These are phyloP conservation scores for Cryptococcus jaspeensis DNA, from an alignment of 1,284 basidiomycete genomes.

Conservation along the genomic window DNA sequence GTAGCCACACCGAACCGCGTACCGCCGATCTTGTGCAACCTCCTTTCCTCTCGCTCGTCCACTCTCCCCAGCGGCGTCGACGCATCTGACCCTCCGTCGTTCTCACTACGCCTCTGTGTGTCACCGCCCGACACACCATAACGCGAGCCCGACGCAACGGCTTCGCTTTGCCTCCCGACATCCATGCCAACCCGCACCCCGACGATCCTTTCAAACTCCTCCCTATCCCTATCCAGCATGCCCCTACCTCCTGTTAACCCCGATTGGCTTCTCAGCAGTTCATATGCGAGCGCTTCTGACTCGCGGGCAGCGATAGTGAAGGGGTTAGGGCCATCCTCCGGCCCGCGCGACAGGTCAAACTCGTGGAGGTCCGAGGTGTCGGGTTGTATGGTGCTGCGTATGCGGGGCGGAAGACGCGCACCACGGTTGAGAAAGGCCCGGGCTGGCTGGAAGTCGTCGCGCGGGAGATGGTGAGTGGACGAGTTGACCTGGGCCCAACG, in stretches of 20 bases:
- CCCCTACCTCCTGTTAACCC: slow-evolving; percentile 14
- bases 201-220: slow-evolving; percentile 25
- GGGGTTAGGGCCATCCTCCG: no score
- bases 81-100: no score
- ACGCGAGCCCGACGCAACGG: no score
- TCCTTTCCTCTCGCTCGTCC: slow-evolving; percentile 23
- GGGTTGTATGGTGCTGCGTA: no score
- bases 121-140: no score
- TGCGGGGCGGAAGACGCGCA: no score
- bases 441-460: neutral
- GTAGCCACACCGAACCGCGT: slow-evolving; percentile 44
- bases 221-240: slow-evolving; percentile 12
- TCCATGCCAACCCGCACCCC: slow-evolving; percentile 20
- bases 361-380: no score
- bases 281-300: slow-evolving; percentile 9
- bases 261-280: slow-evolving; percentile 15
- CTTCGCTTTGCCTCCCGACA: no score
- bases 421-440: neutral
- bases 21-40: slow-evolving; percentile 39
- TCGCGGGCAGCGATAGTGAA: slow-evolving; percentile 3
- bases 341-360: no score
- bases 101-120: no score
- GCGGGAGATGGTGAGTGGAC: neutral
- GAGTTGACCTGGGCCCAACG: no score
- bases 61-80: no score